A percentile compares a stretch with the other conserved stretches of the same genome.
phyloP scores from a whole-genome alignment of 495 filamentous ascomycete genomes.

The Astrothelium macrocarpum region DNA sequence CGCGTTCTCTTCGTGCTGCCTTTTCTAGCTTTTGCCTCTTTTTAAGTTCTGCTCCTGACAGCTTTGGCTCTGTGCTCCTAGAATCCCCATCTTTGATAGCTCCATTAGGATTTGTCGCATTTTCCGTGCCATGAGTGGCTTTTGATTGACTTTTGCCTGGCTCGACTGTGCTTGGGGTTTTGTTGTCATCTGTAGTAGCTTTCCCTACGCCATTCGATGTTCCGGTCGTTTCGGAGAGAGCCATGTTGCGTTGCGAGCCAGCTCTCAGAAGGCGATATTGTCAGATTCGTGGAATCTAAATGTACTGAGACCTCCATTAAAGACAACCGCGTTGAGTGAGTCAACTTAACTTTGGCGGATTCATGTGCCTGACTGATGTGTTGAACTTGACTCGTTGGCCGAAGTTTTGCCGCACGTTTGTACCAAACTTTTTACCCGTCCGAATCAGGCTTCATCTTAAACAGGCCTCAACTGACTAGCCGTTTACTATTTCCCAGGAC shows the following conservation, averaged over 20 bases:
- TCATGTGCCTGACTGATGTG: no score
- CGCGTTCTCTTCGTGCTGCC: constrained; percentile 27
- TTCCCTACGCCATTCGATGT: neutral
- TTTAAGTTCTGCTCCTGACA: constrained; percentile 30
- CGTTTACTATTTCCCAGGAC: neutral
- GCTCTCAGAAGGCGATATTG: neutral
- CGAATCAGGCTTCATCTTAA: no score
- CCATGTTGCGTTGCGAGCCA: neutral
- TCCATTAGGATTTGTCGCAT: neutral
- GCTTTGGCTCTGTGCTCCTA: constrained; percentile 10
- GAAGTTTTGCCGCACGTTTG: neutral
- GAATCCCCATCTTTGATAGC: neutral
- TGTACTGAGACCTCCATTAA: neutral
- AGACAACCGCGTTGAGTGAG: neutral
- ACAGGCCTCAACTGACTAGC: no score
- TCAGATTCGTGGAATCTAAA: neutral
- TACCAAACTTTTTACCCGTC: no score
- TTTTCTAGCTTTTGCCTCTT: constrained; percentile 35
- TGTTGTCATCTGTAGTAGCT: neutral
- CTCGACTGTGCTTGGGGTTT: neutral
- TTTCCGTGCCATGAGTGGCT: neutral
- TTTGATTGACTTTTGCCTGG: neutral
- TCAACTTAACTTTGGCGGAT: neutral
- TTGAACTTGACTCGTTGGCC: neutral
- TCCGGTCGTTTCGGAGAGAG: neutral